Base-by-base conservation (phyloP, 495 filamentous ascomycete species). In the Neurospora sp. region DNA sequence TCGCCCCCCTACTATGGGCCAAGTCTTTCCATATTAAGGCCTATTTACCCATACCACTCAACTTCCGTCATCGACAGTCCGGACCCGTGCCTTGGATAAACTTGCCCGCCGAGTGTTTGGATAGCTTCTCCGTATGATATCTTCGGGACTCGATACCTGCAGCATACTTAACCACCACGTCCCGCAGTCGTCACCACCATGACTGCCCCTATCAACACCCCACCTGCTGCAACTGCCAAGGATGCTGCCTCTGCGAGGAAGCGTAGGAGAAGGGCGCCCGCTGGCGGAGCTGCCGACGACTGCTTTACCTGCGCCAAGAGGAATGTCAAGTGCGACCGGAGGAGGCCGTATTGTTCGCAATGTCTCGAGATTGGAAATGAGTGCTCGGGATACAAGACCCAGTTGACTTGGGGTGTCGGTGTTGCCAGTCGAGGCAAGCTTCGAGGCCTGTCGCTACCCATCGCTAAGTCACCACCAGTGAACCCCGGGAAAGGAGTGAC, bases 371-470 rank as follows among this genome's bases (percentile, higher is more conserved):
- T 91, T 73, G 93, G 94, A 72, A 95, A 93, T 79, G 94, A 97
- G 81, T 99, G 96, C 85, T 94, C 93, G 59, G 96, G 96, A 74
- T 99, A 99, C 86, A 96, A 96, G 84, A 98, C 96, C 28, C 93
- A 94, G 69, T 88, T 99, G 84, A 99, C 96, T 42, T 99, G 96
- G 96, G 96, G 95, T 15, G 92, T 99, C 42, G 96, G 96, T 34
- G 96, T 99, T 75, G 96, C 96, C 45, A 98, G 95, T 80, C 90
- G 96, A 76, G 96, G 96, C 74, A 99, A 99, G 85, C 88, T 99
- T 73, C 88, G 96, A 70, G 96, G 96, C 19, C 82, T 97, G 73
- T 92, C 94, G 59, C 84, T 96, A 31, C 96, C 96, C 24, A 90
- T 99, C 73, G 89, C 91, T 11, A 92, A 91, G 77, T 88, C 91